These are phyloP conservation scores for Globisporangium spiculum DNA, from an alignment of 352 stramenopile genomes.

Conservation along the genomic window DNA sequence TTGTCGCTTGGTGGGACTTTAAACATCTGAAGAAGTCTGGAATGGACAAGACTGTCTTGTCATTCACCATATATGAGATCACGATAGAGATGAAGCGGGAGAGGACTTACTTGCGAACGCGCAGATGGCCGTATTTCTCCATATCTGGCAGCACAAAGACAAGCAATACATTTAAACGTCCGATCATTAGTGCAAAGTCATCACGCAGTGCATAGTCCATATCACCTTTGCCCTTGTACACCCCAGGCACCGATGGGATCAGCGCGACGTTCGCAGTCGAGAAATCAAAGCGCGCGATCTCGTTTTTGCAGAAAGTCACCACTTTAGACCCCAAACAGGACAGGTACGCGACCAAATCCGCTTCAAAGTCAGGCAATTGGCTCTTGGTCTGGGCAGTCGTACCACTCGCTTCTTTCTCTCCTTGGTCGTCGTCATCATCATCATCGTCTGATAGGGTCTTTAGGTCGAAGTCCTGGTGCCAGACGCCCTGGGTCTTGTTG, in stretches of 20 bases:
- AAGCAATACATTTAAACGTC: conserved; percentile 1
- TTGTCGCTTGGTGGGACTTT: conserved; percentile 48
- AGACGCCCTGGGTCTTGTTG: conserved; percentile 83
- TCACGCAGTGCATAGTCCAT: background rate
- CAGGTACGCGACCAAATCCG: conserved; percentile 62
- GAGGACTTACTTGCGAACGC: conserved; percentile 35
- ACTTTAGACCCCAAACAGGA: conserved; percentile 44
- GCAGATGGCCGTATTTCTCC: conserved; percentile 79
- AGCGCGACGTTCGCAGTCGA: conserved; percentile 50
- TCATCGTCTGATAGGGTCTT: conserved; percentile 37
- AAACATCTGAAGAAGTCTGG: conserved; percentile 52
- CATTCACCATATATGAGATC: background rate
- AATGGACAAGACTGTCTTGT: background rate
- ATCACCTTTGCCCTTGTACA: conserved; percentile 64
- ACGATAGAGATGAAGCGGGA: background rate
- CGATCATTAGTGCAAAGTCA: background rate
- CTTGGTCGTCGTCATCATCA: conserved; percentile 27
- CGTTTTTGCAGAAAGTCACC: conserved; percentile 36
- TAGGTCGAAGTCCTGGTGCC: conserved; percentile 78
- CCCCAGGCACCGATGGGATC: conserved; percentile 64
- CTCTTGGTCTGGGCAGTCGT: background rate
- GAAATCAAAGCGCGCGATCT: conserved; percentile 64
- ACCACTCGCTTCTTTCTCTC: conserved; percentile 17
- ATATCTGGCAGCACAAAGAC: conserved; percentile 43
- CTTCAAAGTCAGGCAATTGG: conserved; percentile 46